Evolutionary conservation across 345 rosid genomes (phyloP), one percentile per base, ranked within the genome.

Genomic region (Bruguiera parviflora): DNA sequence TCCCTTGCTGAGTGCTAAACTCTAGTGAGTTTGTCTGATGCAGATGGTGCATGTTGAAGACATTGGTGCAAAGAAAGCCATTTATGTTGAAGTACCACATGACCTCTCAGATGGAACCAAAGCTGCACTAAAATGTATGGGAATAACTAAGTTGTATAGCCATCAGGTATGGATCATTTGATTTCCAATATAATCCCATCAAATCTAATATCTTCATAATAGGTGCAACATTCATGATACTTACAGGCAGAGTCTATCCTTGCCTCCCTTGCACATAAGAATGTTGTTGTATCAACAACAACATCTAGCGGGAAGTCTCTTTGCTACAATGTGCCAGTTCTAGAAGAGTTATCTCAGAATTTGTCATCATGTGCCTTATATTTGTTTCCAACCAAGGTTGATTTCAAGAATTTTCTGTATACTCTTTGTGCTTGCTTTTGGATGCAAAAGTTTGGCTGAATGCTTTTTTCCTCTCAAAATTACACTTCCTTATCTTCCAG

Each of bases 301-400:
- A 94, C 97, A 70, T 94, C 98, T 70, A 94, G 98, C 63, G 98
- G 98, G 70, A 94, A 94, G 84, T 91, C 98, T 81, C 89, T 94
- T 67, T 94, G 98, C 88, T 94, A 94, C 78, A 94, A 91, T 76
- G 78, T 89, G 73, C 98, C 96, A 37, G 96, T 94, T 77, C 82
- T 94, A 68, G 97, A 94, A 80, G 86, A 74, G 67, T 75, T 94
- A 78, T 84, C 83, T 65, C 84, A 81, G 57, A 74, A 94, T 75
- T 75, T 82, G 72, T 83, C 79, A 56, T 73, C 93, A 69, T 89
- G 96, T 85, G 97, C 98, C 73, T 78, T 94, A 27, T 89, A 91
- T 80, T 77, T 91, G 81, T 91, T 94, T 81, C 98, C 98, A 19
- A 91, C 97, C 59, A 94, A 94, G 96, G 97, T 89, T 73, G 68